A percentile compares a stretch with the other conserved stretches of the same genome.
phyloP scores from a whole-genome alignment of 148 eudicot species.

The Fallopia convolvulus region DNA sequence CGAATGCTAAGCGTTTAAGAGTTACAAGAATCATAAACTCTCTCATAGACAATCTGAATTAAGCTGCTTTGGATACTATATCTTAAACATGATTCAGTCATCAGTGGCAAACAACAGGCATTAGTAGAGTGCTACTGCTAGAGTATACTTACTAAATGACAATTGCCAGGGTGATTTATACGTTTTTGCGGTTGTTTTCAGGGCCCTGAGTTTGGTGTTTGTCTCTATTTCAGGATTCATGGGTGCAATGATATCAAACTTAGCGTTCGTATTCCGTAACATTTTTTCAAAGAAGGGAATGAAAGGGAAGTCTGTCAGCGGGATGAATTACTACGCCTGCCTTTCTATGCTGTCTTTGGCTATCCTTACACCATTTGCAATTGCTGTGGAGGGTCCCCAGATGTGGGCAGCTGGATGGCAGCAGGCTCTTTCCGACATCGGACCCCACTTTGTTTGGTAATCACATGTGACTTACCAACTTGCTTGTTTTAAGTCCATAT shows the following conservation, averaged over 20 bases:
- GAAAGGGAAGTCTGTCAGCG: conserved; percentile 37
- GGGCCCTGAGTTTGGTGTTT: conserved; percentile 13
- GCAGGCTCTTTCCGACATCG: conserved; percentile 25
- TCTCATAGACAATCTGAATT: not conserved
- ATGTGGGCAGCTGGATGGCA: conserved; percentile 42
- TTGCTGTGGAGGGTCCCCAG: conserved; percentile 42
- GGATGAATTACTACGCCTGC: conserved; percentile 42
- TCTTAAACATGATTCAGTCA: not conserved
- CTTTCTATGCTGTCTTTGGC: conserved; percentile 30
- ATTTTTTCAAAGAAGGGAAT: conserved; percentile 40
- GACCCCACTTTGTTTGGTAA: conserved; percentile 35
- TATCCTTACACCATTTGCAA: conserved; percentile 33
- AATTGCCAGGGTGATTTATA: not conserved
- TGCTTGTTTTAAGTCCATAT: not conserved
- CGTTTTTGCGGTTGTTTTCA: not conserved
- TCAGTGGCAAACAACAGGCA: not conserved
- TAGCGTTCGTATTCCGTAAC: conserved; percentile 34
- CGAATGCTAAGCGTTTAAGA: not conserved
- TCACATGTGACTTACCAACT: conserved; percentile 23
- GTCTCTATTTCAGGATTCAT: conserved; percentile 28
- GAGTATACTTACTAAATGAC: not conserved
- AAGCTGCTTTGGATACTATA: not conserved
- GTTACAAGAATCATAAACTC: not conserved
- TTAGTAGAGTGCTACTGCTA: not conserved
- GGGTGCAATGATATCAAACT: conserved; percentile 42